phyloP scores from a whole-genome alignment of 768 basidiomycete genomes.

The Mycena crocata region DNA sequence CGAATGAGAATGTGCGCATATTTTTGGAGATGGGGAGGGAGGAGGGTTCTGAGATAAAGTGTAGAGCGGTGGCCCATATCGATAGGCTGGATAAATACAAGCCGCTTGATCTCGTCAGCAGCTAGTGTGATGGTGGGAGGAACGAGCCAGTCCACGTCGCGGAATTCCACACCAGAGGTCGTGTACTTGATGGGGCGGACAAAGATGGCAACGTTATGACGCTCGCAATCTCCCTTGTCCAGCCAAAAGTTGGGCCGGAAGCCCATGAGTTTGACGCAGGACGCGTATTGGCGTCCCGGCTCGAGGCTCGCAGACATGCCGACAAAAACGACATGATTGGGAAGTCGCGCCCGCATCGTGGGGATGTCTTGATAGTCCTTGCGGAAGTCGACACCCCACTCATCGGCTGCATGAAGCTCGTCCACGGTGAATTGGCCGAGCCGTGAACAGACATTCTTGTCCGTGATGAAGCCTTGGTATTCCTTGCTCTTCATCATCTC shows the following conservation, averaged over 20 bases:
- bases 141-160: not conserved
- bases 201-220: slow-evolving; percentile 1
- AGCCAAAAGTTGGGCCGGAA: slow-evolving; percentile 14
- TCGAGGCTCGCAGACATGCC: slow-evolving; percentile 9
- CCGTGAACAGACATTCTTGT: slow-evolving; percentile 9
- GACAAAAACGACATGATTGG: slow-evolving; percentile 4
- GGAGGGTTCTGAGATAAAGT: slow-evolving; percentile 1
- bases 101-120: not conserved
- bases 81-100: slow-evolving; percentile 1
- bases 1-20: slow-evolving; percentile 9
- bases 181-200: not conserved
- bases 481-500: slow-evolving; percentile 6
- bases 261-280: slow-evolving; percentile 12
- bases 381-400: slow-evolving; percentile 8
- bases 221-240: slow-evolving; percentile 17
- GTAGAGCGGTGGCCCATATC: slow-evolving; percentile 1
- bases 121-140: not conserved
- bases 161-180: not conserved
- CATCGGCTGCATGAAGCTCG: slow-evolving; percentile 12
- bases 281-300: not conserved
- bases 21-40: slow-evolving; percentile 13
- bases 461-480: slow-evolving; percentile 5
- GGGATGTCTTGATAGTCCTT: slow-evolving; percentile 1
- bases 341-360: slow-evolving; percentile 13
- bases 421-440: slow-evolving; percentile 15